Conservation (phyloP, 768 basidiomycete genomes). For the Lactarius psammicola region DNA sequence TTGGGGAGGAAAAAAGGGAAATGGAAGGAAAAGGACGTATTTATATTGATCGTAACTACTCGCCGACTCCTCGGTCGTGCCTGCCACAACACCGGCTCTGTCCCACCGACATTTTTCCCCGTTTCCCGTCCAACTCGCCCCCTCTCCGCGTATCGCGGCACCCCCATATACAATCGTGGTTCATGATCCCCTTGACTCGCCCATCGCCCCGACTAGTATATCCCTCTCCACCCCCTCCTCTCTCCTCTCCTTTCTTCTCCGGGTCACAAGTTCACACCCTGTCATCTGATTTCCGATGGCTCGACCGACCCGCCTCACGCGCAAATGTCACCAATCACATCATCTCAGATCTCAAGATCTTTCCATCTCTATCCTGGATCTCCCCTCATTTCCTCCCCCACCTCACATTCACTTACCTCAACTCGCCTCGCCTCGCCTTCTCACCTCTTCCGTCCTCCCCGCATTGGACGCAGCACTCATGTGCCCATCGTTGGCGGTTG, state of each 20-base stretch:
- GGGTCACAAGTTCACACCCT: constrained; percentile 23
- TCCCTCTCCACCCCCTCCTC: neutral
- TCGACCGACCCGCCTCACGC: constrained; percentile 9
- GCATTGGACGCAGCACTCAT: constrained; percentile 8
- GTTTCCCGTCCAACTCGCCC: constrained; percentile 8
- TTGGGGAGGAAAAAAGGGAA: constrained; percentile 28
- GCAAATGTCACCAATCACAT: constrained; percentile 27
- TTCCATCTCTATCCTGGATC: constrained; percentile 15
- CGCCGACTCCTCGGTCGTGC: constrained; percentile 24
- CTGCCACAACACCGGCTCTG: constrained; percentile 16
- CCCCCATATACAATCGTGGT: constrained; percentile 14
- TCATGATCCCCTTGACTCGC: constrained; percentile 14
- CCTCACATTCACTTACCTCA: constrained; percentile 1
- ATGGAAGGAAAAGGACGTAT: constrained; percentile 24
- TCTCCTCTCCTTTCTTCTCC: neutral
- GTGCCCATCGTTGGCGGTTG: constrained; percentile 2
- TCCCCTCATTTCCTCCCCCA: constrained; percentile 2
- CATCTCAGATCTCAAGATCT: constrained; percentile 24
- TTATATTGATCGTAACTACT: constrained; percentile 15
- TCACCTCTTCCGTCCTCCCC: constrained; percentile 16
- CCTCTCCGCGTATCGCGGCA: constrained; percentile 26
- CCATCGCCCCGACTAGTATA: neutral
- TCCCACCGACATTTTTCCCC: constrained; percentile 21
- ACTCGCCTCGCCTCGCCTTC: neutral
- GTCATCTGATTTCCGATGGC: constrained; percentile 22